Evolutionary conservation across 345 rosid genomes (phyloP), one percentile per base, ranked within the genome.

Genomic region (Syzygium jambos): DNA sequence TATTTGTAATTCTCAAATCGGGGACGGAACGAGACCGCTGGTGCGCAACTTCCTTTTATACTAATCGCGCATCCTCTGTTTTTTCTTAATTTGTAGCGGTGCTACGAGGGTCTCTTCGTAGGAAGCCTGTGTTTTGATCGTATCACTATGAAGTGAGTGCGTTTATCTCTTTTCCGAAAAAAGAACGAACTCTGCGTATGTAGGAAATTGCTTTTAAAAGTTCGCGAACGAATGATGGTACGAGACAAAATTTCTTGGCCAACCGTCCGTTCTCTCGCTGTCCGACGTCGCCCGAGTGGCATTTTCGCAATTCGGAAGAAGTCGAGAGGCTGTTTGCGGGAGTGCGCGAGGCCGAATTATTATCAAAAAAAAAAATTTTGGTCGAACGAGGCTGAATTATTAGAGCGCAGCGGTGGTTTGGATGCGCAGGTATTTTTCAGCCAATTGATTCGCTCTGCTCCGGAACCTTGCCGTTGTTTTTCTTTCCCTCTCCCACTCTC

Each of bases 401-500:
- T 19, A 38, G 5, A 22, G 59, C 27, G 46, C 46, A 43, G 1
- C 6, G 46, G 4, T 43, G 46, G 46, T 43, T 43, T 43, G 46
- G 46, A 43, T 43, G 46, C 46, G 46, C 3, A 68, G 9, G 57
- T 34, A 34, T 29, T 4, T 17, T 53, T 51, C 82, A 51, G 88
- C 88, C 88, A 83, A 87, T 87, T 55, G 88, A 61, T 87, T 84
- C 41, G 5, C 63, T 38, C 78, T 17, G 52, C 55, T 29, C 11
- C 85, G 52, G 86, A 88, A 27, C 89, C 52, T 51, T 51, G 87
- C 61, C 91, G 87, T 57, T 90, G 88, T 84, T 87, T 87, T 87
- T 52, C 85, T 43, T 6, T 43, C 46, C 46, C 46, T 43, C 46
- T 43, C 46, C 46, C 7, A 5, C 43, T 25, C 85, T 59, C 25